Conservation (phyloP, 1,284 basidiomycete species). For the Sphaerobolus stellatus region DNA sequence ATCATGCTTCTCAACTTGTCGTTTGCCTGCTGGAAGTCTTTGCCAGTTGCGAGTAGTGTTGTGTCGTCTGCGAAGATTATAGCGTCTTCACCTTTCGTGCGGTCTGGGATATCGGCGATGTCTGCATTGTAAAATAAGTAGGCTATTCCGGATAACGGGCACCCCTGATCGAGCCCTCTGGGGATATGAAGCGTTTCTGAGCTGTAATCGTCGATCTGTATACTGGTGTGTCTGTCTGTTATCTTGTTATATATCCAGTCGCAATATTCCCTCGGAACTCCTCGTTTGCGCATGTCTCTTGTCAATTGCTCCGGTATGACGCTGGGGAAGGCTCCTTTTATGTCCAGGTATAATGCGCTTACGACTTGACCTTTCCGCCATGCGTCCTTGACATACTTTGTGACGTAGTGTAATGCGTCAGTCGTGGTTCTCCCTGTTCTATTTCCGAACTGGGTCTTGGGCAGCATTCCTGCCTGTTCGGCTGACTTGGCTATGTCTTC, state of each 20-base stretch:
- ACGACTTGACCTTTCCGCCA: conserved; percentile 4
- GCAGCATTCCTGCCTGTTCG: conserved; percentile 4
- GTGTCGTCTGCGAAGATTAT: not conserved
- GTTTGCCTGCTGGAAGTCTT: not conserved
- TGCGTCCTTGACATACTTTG: not conserved
- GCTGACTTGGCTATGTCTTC: not conserved
- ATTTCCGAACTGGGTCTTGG: conserved; percentile 9
- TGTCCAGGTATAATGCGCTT: conserved; percentile 7
- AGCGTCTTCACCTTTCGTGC: not conserved
- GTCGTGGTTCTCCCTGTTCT: conserved; percentile 12
- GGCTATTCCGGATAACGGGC: conserved; percentile 7
- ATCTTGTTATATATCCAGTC: not conserved
- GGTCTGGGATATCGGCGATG: conserved; percentile 1
- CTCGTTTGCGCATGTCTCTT: conserved; percentile 1
- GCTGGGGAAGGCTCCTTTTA: conserved; percentile 10
- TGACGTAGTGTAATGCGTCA: conserved; percentile 12
- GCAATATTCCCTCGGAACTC: conserved; percentile 1
- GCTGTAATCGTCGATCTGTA: conserved; percentile 2
- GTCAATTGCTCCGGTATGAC: not conserved
- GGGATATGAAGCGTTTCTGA: not conserved
- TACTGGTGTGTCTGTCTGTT: not conserved
- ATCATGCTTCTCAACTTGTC: not conserved
- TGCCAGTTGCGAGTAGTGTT: conserved; percentile 1
- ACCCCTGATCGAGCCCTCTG: conserved; percentile 12
- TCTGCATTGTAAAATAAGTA: conserved; percentile 12